These are phyloP conservation scores for Colletotrichum sp. DNA, from an alignment of 2,329 filamentous ascomycete species.

Conservation along the genomic window DNA sequence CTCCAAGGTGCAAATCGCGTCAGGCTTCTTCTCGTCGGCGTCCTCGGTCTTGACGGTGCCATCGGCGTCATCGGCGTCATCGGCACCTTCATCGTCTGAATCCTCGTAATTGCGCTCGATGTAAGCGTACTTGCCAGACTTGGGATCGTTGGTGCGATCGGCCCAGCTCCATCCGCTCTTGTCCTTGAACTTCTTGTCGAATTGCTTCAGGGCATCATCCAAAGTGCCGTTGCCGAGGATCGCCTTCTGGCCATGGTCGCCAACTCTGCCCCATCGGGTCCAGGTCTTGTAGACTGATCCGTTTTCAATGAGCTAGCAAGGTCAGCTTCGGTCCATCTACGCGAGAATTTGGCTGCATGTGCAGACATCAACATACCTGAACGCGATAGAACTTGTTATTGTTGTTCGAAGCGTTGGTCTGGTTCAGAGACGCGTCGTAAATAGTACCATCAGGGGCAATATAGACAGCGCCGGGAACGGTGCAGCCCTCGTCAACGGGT, in stretches of 20 bases:
- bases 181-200: constrained; percentile 66
- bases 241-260: constrained; percentile 58
- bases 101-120: constrained; percentile 81
- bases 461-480: constrained; percentile 58
- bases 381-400: constrained; percentile 86
- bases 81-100: constrained; percentile 53
- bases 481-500: constrained; percentile 54
- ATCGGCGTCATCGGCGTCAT: constrained; percentile 24
- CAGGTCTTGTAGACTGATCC: constrained; percentile 59
- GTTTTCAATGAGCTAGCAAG: constrained; percentile 12
- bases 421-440: constrained; percentile 81
- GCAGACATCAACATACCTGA: constrained; percentile 53
- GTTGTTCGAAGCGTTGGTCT: constrained; percentile 74
- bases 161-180: constrained; percentile 65
- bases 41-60: constrained; percentile 28
- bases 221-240: constrained; percentile 47
- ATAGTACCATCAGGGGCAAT: constrained; percentile 71
- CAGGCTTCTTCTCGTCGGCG: constrained; percentile 27
- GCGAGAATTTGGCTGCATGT: not conserved
- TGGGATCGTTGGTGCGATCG: constrained; percentile 59
- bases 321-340: not conserved
- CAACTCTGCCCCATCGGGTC: constrained; percentile 84
- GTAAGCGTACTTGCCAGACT: constrained; percentile 77
- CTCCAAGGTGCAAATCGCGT: constrained; percentile 61
- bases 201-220: constrained; percentile 50